These are phyloP conservation scores for Diaporthe helianthi DNA, from an alignment of 2,329 filamentous ascomycete species.

Conservation along the genomic window DNA sequence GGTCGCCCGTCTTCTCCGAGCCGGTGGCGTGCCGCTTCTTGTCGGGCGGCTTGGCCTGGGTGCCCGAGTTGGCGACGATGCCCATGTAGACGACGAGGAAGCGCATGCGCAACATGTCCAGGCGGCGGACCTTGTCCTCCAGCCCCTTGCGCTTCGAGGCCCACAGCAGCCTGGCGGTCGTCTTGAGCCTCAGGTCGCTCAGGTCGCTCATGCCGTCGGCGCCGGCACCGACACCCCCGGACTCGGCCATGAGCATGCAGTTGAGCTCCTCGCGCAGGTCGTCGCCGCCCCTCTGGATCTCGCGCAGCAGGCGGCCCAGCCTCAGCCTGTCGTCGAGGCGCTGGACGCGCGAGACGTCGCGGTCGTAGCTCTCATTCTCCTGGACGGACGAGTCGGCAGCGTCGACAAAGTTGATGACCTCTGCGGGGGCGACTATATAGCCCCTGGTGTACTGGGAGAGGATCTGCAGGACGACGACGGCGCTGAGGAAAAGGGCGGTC, in stretches of 20 bases:
- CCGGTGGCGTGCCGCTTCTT: constrained; percentile 38
- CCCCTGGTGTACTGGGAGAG: constrained; percentile 60
- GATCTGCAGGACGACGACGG: constrained; percentile 61
- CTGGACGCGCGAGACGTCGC: constrained; percentile 63
- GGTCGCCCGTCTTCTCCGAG: constrained; percentile 41
- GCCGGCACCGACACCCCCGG: constrained; percentile 44
- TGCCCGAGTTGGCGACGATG: constrained; percentile 54
- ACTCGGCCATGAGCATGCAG: constrained; percentile 55
- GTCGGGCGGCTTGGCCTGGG: constrained; percentile 47
- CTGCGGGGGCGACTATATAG: constrained; percentile 64
- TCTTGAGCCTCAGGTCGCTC: constrained; percentile 48
- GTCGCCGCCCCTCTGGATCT: constrained; percentile 67
- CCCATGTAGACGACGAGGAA: constrained; percentile 71
- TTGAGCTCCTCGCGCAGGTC: constrained; percentile 68
- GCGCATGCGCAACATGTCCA: constrained; percentile 69
- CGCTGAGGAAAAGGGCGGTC: constrained; percentile 63
- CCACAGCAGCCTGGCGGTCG: constrained; percentile 63
- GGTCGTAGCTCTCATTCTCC: constrained; percentile 70
- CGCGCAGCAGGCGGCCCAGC: constrained; percentile 62
- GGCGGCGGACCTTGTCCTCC: constrained; percentile 63
- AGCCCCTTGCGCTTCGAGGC: constrained; percentile 59
- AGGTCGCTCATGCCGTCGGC: constrained; percentile 34
- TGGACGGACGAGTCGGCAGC: constrained; percentile 67
- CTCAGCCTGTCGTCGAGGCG: constrained; percentile 69
- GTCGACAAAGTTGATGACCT: constrained; percentile 65